Percentiles rank a stretch among this genome's conserved stretches.
phyloP scores from a whole-genome alignment of 1,284 basidiomycete species.

The Singerocomus inundabilis region DNA sequence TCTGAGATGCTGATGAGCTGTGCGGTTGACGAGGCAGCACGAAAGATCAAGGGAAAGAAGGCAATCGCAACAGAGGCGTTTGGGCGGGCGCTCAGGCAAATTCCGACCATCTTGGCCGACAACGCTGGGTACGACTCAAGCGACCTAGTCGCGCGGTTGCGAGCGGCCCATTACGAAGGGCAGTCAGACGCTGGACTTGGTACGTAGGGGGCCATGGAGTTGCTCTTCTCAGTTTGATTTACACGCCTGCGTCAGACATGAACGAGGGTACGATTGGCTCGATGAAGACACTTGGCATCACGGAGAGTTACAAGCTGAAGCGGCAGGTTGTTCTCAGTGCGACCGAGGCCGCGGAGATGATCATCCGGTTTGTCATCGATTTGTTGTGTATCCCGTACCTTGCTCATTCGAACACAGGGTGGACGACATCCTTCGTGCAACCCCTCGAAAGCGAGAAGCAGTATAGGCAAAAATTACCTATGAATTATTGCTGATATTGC shows the following conservation, averaged over 20 bases:
- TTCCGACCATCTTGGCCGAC: constrained; percentile 95
- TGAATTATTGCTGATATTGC: neutral
- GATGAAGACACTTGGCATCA: constrained; percentile 87
- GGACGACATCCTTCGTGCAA: constrained; percentile 65
- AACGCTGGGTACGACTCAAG: constrained; percentile 97
- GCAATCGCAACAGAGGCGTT: constrained; percentile 95
- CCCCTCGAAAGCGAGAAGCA: constrained; percentile 64
- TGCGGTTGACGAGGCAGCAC: constrained; percentile 87
- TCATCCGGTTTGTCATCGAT: constrained; percentile 70
- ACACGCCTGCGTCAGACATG: constrained; percentile 64
- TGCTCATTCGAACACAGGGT: constrained; percentile 42
- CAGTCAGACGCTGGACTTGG: constrained; percentile 82
- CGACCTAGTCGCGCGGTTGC: constrained; percentile 88
- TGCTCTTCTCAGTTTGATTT: neutral
- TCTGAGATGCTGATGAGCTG: constrained; percentile 98
- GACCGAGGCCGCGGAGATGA: constrained; percentile 98
- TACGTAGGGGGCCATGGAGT: constrained; percentile 34
- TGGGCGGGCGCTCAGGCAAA: constrained; percentile 85
- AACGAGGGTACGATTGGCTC: constrained; percentile 81
- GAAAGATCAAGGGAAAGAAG: constrained; percentile 89
- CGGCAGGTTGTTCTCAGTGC: constrained; percentile 92
- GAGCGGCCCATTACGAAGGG: constrained; percentile 95
- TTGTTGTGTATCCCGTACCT: neutral
- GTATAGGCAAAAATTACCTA: constrained; percentile 37
- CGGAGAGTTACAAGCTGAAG: constrained; percentile 98